Percentiles rank a stretch among this genome's conserved stretches.
Evolutionary conservation across 2,329 filamentous ascomycete genomes (phyloP).

Genomic region (Neofusicoccum laricinum): DNA sequence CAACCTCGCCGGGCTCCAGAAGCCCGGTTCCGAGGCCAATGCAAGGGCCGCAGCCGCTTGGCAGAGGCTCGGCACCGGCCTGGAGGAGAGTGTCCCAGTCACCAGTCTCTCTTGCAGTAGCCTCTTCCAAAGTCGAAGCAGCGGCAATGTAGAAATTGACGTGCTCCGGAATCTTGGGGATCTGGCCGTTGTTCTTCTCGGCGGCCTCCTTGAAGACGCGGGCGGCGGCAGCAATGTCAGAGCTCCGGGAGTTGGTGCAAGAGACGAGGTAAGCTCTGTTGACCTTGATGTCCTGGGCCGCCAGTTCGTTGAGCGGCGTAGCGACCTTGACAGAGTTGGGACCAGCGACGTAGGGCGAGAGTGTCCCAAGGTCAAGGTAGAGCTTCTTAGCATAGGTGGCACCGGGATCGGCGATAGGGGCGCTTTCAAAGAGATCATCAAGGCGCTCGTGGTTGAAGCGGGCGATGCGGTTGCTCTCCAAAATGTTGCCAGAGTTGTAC

Average conservation of each 20-base stretch:
- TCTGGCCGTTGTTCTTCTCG: slow-evolving; percentile 54
- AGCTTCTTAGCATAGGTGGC: slow-evolving; percentile 81
- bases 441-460: slow-evolving; percentile 72
- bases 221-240: slow-evolving; percentile 78
- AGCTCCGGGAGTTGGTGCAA: slow-evolving; percentile 82
- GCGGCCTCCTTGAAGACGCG: slow-evolving; percentile 80
- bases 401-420: slow-evolving; percentile 67
- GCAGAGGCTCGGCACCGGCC: slow-evolving; percentile 71
- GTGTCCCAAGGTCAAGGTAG: slow-evolving; percentile 76
- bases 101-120: slow-evolving; percentile 71
- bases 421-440: slow-evolving; percentile 68
- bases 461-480: slow-evolving; percentile 46
- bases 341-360: slow-evolving; percentile 80
- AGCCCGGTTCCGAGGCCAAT: slow-evolving; percentile 82
- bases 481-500: slow-evolving; percentile 48
- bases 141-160: slow-evolving; percentile 90
- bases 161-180: slow-evolving; percentile 68
- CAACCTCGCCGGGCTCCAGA: slow-evolving; percentile 80
- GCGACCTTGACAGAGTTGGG: slow-evolving; percentile 90
- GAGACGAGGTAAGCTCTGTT: slow-evolving; percentile 85
- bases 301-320: slow-evolving; percentile 72
- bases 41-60: slow-evolving; percentile 76
- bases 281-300: slow-evolving; percentile 69
- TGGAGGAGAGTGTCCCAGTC: slow-evolving; percentile 82
- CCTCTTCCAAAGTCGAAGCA: slow-evolving; percentile 75